These are phyloP conservation scores for Musa itinerans DNA, from an alignment of 176 grass and related monocot species.

Conservation along the genomic window DNA sequence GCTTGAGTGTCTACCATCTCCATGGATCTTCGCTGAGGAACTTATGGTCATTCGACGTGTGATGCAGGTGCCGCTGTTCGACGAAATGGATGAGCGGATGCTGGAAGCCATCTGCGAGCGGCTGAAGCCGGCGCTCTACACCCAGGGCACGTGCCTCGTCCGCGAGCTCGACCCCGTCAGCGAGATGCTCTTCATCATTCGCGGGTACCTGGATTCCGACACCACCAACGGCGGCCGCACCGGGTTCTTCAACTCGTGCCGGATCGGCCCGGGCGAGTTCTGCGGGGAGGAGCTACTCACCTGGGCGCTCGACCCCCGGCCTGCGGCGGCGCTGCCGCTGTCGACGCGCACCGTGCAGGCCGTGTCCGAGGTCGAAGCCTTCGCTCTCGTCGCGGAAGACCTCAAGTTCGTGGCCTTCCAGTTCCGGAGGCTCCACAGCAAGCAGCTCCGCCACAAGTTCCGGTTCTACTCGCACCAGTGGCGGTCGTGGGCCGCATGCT, in stretches of 20 bases:
- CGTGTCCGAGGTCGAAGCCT: conserved; percentile 84
- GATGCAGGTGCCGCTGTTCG: conserved; percentile 66
- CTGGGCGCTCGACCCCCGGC: conserved; percentile 79
- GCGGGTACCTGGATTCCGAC: conserved; percentile 73
- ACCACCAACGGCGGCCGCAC: conserved; percentile 78
- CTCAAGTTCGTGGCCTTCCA: conserved; percentile 70
- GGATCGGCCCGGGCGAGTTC: conserved; percentile 80
- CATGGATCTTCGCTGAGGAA: neutral
- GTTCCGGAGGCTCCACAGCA: conserved; percentile 81
- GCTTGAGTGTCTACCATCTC: no score
- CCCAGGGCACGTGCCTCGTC: conserved; percentile 52
- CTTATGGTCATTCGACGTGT: neutral
- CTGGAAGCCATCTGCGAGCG: conserved; percentile 97
- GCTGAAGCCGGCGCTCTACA: conserved; percentile 79
- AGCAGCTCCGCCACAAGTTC: conserved; percentile 66
- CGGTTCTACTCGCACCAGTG: conserved; percentile 94
- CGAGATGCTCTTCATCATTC: conserved; percentile 94
- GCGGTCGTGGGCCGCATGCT: conserved; percentile 88
- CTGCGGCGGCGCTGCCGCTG: conserved; percentile 40
- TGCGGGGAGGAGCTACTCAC: conserved; percentile 95
- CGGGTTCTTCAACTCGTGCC: conserved; percentile 93
- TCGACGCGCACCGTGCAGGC: conserved; percentile 85
- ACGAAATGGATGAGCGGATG: conserved; percentile 94
- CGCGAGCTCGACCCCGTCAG: conserved; percentile 79
- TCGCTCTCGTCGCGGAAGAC: conserved; percentile 83